Evolutionary conservation across 768 basidiomycete species (phyloP).

Genomic region (Trametes punicea): DNA sequence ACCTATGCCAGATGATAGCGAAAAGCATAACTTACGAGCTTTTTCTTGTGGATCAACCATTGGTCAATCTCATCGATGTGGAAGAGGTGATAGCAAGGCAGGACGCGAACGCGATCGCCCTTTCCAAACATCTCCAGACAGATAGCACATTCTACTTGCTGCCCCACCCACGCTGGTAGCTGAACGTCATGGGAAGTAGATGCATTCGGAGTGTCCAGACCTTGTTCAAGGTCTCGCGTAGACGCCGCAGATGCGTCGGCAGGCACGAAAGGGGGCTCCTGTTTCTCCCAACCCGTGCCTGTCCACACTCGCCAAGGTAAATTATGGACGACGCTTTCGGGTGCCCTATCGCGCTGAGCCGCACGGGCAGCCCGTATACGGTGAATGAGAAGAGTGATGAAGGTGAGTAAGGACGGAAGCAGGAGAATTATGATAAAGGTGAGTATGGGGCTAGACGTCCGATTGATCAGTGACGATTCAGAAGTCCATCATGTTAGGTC

Average conservation of each 20-base stretch:
- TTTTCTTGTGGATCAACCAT: conserved; percentile 91
- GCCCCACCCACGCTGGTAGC: conserved; percentile 71
- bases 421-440: conserved; percentile 86
- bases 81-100: conserved; percentile 95
- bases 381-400: conserved; percentile 85
- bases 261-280: conserved; percentile 40
- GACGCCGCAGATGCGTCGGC: conserved; percentile 10
- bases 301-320: conserved; percentile 86
- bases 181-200: conserved; percentile 26
- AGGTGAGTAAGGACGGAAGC: conserved; percentile 85
- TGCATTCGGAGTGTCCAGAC: conserved; percentile 17
- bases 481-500: background rate
- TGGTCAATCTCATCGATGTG: conserved; percentile 88
- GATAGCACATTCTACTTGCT: conserved; percentile 87
- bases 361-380: conserved; percentile 81
- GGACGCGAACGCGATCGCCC: conserved; percentile 85
- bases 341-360: conserved; percentile 80
- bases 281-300: conserved; percentile 76
- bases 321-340: conserved; percentile 71
- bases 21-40: conserved; percentile 61
- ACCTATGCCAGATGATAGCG: background rate
- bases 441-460: conserved; percentile 61
- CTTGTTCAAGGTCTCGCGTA: conserved; percentile 22
- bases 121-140: conserved; percentile 84
- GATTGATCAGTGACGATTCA: background rate